These are phyloP conservation scores for Andrographis paniculata DNA, from an alignment of 305 asterid genomes.

Conservation along the genomic window DNA sequence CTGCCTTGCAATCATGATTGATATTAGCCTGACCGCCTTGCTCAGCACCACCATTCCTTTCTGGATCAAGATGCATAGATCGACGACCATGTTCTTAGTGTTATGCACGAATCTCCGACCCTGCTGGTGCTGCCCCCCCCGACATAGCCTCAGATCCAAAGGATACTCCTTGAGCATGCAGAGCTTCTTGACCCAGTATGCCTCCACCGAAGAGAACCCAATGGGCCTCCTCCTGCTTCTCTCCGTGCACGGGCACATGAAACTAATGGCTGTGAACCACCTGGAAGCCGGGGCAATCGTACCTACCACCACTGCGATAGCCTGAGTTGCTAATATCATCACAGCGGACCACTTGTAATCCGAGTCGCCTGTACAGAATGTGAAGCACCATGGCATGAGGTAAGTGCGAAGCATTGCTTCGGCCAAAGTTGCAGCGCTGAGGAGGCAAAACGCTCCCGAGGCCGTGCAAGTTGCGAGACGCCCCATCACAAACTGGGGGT, in stretches of 20 bases:
- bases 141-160: slow-evolving; percentile 28
- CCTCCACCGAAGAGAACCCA: slow-evolving; percentile 36
- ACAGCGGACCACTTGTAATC: slow-evolving; percentile 78
- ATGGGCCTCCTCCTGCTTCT: slow-evolving; percentile 12
- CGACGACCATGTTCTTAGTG: slow-evolving; percentile 30
- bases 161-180: slow-evolving; percentile 46
- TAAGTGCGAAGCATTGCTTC: slow-evolving; percentile 57
- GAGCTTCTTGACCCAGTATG: slow-evolving; percentile 54
- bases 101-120: slow-evolving; percentile 39
- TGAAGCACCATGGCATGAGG: slow-evolving; percentile 42
- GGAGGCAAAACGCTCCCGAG: slow-evolving; percentile 74
- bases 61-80: slow-evolving; percentile 51
- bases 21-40: slow-evolving; percentile 47
- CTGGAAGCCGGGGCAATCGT: slow-evolving; percentile 68
- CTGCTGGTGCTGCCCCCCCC: too few species aligned
- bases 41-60: slow-evolving; percentile 44
- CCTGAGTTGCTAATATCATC: slow-evolving; percentile 51
- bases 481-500: slow-evolving; percentile 69
- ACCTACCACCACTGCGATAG: slow-evolving; percentile 53
- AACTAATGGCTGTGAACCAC: slow-evolving; percentile 53
- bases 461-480: slow-evolving; percentile 75
- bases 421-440: slow-evolving; percentile 38
- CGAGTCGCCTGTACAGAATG: slow-evolving; percentile 58
- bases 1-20: slow-evolving; percentile 31
- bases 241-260: slow-evolving; percentile 43